Conservation (phyloP, 768 basidiomycete genomes). For the Mycena olivaceomarginata region DNA sequence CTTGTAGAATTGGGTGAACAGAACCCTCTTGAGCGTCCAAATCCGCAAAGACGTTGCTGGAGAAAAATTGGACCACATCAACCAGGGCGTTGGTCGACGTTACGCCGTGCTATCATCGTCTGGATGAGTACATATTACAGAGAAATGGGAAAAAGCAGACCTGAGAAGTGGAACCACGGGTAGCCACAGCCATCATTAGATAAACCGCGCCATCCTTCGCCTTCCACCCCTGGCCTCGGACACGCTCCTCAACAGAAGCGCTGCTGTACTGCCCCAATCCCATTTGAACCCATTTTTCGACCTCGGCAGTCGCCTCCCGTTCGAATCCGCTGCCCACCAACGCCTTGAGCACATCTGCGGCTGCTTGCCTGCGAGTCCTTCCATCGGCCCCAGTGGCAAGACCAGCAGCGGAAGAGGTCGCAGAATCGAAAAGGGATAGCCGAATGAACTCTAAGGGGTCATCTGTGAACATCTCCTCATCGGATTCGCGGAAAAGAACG, state of each 20-base stretch:
- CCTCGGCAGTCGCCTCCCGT: slow-evolving; percentile 90
- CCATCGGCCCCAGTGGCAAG: slow-evolving; percentile 69
- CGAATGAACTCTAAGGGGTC: slow-evolving; percentile 97
- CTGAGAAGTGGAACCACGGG: slow-evolving; percentile 90
- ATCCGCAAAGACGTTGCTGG: slow-evolving; percentile 92
- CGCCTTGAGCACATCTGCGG: slow-evolving; percentile 96
- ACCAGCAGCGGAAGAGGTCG: slow-evolving; percentile 76
- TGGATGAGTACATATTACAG: slow-evolving; percentile 20
- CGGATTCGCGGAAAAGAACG: slow-evolving; percentile 89
- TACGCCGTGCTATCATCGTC: slow-evolving; percentile 83
- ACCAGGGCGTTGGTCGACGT: slow-evolving; percentile 95
- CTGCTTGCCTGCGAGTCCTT: slow-evolving; percentile 93
- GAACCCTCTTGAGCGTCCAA: slow-evolving; percentile 79
- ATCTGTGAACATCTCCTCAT: slow-evolving; percentile 97
- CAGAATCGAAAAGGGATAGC: slow-evolving; percentile 69
- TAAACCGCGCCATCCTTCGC: slow-evolving; percentile 96
- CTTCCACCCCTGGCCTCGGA: slow-evolving; percentile 84
- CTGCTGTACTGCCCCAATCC: slow-evolving; percentile 80
- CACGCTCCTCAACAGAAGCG: slow-evolving; percentile 55
- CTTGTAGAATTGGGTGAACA: slow-evolving; percentile 94
- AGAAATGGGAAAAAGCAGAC: slow-evolving; percentile 61
- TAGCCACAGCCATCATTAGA: slow-evolving; percentile 94
- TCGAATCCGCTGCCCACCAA: slow-evolving; percentile 90
- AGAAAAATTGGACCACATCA: slow-evolving; percentile 97
- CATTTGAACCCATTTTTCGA: slow-evolving; percentile 87